Conservation (phyloP, 169 alveolate species). For the Perkinsus marinus region DNA sequence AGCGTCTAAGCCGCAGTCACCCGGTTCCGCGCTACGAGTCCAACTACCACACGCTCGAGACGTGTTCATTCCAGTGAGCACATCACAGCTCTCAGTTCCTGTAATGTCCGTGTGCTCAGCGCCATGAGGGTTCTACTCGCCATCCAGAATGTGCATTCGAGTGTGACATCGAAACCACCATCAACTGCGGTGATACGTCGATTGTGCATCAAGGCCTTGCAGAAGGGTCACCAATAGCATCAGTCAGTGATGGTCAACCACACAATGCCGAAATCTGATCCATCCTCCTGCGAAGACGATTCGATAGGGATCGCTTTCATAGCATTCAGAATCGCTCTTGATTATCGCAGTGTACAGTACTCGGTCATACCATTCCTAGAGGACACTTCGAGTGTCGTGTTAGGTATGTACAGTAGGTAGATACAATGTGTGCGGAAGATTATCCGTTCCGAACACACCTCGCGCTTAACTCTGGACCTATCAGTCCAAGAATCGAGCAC, state of each 20-base stretch:
- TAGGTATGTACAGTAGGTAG: no score
- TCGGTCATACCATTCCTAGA: no score
- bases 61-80: not conserved
- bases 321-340: no score
- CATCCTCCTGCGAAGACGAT: not conserved
- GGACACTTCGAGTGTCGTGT: no score
- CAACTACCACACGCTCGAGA: not conserved
- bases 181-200: not conserved
- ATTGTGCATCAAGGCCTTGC: not conserved
- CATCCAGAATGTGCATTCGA: not conserved
- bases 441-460: no score
- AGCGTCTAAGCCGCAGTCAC: not conserved
- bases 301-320: no score
- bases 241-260: not conserved
- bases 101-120: not conserved
- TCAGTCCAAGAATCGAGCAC: no score
- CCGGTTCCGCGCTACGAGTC: not conserved
- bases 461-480: no score
- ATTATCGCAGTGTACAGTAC: not conserved
- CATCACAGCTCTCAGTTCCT: not conserved
- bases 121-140: not conserved
- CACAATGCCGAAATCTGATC: not conserved
- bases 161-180: not conserved
- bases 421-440: no score
- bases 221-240: not conserved